A percentile compares a stretch with the other conserved stretches of the same genome.
phyloP scores from a whole-genome alignment of 2,329 filamentous ascomycete species.

The Tolypocladium guangdongense region DNA sequence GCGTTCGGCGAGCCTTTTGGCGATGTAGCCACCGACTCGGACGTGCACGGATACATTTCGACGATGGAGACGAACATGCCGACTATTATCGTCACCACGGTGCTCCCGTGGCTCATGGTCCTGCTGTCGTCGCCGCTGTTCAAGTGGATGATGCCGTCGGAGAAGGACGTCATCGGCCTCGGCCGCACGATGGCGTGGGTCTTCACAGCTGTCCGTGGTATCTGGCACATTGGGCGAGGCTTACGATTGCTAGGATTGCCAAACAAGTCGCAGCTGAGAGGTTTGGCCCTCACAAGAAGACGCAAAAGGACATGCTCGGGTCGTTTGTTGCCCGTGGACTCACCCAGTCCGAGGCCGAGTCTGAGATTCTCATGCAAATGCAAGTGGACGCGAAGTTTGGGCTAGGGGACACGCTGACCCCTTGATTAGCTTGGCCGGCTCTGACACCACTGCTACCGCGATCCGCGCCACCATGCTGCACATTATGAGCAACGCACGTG shows the following conservation, averaged over 20 bases:
- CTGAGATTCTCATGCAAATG: constrained; percentile 31
- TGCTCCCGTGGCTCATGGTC: constrained; percentile 12
- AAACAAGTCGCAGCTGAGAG: constrained; percentile 33
- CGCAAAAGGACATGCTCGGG: constrained; percentile 40
- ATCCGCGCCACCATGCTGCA: constrained; percentile 42
- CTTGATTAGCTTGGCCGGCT: constrained; percentile 36
- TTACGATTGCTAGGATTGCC: constrained; percentile 23
- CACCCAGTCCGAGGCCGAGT: constrained; percentile 26
- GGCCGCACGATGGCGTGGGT: constrained; percentile 34
- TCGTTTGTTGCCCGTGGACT: constrained; percentile 29
- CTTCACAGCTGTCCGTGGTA: not conserved
- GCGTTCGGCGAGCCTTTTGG: constrained; percentile 41
- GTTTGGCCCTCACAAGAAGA: constrained; percentile 29
- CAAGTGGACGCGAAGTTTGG: constrained; percentile 3
- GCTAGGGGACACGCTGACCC: not conserved
- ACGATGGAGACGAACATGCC: constrained; percentile 21
- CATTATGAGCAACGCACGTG: constrained; percentile 36
- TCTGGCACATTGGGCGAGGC: not conserved
- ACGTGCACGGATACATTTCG: constrained; percentile 36
- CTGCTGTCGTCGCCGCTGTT: constrained; percentile 28
- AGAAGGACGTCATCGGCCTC: constrained; percentile 25
- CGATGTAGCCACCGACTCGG: constrained; percentile 33
- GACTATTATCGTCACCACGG: constrained; percentile 9
- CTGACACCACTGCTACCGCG: constrained; percentile 45
- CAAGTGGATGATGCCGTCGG: constrained; percentile 27